Conservation (phyloP, 1,139 yeast genomes). For the Meyerozyma smithsonii region DNA sequence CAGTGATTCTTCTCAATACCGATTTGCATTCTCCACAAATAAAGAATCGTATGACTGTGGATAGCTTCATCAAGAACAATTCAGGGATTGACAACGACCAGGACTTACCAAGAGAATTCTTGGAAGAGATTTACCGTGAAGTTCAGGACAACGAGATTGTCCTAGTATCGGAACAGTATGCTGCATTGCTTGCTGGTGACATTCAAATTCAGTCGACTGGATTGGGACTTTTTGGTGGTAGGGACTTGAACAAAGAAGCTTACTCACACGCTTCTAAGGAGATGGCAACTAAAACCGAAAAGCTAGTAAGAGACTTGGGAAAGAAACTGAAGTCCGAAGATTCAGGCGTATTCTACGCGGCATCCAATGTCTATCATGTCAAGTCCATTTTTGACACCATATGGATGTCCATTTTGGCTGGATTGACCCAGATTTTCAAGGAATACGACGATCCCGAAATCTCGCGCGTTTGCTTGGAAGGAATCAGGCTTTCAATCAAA, state of each 20-base stretch:
- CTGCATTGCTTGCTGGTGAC: slow-evolving; percentile 75
- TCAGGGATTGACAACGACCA: slow-evolving; percentile 92
- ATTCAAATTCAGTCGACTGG: slow-evolving; percentile 34
- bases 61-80: slow-evolving; percentile 81
- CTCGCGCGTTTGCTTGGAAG: slow-evolving; percentile 72
- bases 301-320: slow-evolving; percentile 69
- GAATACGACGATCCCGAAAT: slow-evolving; percentile 80
- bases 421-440: slow-evolving; percentile 87
- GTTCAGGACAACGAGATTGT: slow-evolving; percentile 83
- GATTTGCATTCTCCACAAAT: slow-evolving; percentile 89
- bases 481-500: slow-evolving; percentile 74
- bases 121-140: slow-evolving; percentile 67
- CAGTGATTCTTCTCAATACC: slow-evolving; percentile 89
- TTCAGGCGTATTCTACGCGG: slow-evolving; percentile 32
- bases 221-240: slow-evolving; percentile 66
- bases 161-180: slow-evolving; percentile 88
- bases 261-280: slow-evolving; percentile 90
- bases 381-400: slow-evolving; percentile 88
- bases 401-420: slow-evolving; percentile 97
- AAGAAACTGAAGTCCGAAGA: slow-evolving; percentile 36
- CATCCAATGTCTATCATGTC: slow-evolving; percentile 86
- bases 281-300: slow-evolving; percentile 85
- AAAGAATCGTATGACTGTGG: slow-evolving; percentile 79
- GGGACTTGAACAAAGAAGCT: slow-evolving; percentile 78
- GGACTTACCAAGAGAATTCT: slow-evolving; percentile 71